Evolutionary conservation across 371 early-diverging fungal species (phyloP).

Genomic region (Mycotypha africana): DNA sequence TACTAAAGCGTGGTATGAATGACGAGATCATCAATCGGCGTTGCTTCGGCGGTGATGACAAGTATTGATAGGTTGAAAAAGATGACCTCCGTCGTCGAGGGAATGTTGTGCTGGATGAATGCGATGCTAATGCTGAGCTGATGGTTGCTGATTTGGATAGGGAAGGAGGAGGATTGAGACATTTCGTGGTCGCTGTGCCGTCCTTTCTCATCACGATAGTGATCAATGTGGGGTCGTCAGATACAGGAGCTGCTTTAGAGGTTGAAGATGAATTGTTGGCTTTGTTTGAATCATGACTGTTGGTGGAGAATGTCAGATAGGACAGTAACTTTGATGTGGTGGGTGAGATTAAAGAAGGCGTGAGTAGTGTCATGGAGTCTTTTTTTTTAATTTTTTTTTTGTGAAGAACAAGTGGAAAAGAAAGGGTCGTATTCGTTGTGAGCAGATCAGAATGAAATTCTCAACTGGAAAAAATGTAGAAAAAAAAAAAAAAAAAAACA

Average conservation of each 20-base stretch:
- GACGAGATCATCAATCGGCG: conserved; percentile 11
- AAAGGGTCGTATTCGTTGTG: not conserved
- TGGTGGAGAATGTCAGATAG: conserved; percentile 12
- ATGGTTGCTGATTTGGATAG: too few species aligned
- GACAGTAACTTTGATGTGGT: conserved; percentile 16
- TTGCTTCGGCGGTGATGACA: conserved; percentile 13
- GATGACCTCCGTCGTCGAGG: conserved; percentile 11
- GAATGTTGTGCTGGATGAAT: too few species aligned
- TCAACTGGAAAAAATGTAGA: conserved; percentile 2
- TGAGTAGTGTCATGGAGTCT: conserved; percentile 9
- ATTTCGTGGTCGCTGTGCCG: conserved; percentile 20
- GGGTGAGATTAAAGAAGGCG: conserved; percentile 16
- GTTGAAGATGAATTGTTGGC: not conserved
- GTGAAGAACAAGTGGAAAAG: not conserved
- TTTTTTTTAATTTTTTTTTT: too few species aligned
- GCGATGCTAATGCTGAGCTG: too few species aligned
- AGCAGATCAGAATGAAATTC: too few species aligned
- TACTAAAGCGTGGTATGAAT: conserved; percentile 12
- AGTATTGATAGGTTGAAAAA: conserved; percentile 2
- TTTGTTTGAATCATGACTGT: conserved; percentile 1
- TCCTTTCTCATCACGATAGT: conserved; percentile 21
- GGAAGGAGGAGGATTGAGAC: conserved; percentile 1
- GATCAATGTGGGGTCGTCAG: conserved; percentile 12
- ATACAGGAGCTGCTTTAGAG: not conserved
- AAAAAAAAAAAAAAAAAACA: conserved; percentile 1